Percentiles rank a stretch among this genome's conserved stretches.
Evolutionary conservation across 148 eudicot species (phyloP).

Genomic region (Diospyros kaki): DNA sequence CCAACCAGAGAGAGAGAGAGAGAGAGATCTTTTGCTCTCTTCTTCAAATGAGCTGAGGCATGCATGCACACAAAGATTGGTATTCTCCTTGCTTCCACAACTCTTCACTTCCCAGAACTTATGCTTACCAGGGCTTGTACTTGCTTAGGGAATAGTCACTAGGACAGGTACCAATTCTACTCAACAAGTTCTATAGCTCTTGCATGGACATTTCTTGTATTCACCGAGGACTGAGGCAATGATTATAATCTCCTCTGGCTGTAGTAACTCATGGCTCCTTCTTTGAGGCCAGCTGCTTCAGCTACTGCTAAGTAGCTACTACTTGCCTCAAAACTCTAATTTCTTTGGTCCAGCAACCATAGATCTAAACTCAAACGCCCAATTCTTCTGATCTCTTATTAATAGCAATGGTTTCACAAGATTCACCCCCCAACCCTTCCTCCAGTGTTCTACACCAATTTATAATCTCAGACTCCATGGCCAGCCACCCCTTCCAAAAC

Average conservation of each 20-base stretch:
- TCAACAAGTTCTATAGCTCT: background rate
- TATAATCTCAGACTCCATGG: slow-evolving; percentile 38
- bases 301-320: background rate
- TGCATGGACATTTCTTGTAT: background rate
- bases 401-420: slow-evolving; percentile 65
- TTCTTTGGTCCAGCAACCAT: background rate
- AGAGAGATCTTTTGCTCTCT: slow-evolving; percentile 34
- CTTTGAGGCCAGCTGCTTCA: background rate
- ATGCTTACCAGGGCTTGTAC: slow-evolving; percentile 11
- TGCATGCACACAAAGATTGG: slow-evolving; percentile 12
- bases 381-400: background rate
- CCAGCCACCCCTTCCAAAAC: slow-evolving; percentile 47
- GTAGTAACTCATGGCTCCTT: background rate
- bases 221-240: background rate
- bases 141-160: background rate
- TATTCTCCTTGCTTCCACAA: background rate
- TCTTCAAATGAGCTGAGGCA: slow-evolving; percentile 25
- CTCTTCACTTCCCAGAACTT: slow-evolving; percentile 1
- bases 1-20: slow-evolving; percentile 17
- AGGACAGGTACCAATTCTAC: slow-evolving; percentile 2
- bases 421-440: slow-evolving; percentile 41
- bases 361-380: background rate
- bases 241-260: background rate
- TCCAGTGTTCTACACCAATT: slow-evolving; percentile 65
- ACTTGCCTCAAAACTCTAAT: background rate